phyloP scores from a whole-genome alignment of 805 yeast species.

The Yarrowia hollandica region DNA sequence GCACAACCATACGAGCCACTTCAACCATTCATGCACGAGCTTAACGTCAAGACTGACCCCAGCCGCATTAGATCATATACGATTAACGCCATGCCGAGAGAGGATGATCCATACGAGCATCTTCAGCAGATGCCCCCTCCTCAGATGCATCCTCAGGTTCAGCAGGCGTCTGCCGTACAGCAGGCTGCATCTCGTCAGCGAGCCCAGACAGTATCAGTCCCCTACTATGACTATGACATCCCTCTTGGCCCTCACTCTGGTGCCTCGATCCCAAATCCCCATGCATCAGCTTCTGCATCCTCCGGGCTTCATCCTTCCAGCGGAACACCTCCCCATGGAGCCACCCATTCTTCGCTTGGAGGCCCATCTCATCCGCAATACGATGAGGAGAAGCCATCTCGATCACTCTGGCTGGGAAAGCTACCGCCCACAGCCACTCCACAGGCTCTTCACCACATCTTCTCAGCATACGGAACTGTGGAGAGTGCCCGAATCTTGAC shows the following conservation, averaged over 20 bases:
- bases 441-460: constrained; percentile 59
- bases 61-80: constrained; percentile 40
- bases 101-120: constrained; percentile 21
- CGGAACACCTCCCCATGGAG: constrained; percentile 14
- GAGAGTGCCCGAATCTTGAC: constrained; percentile 61
- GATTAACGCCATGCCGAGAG: constrained; percentile 34
- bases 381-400: constrained; percentile 55
- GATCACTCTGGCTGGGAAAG: constrained; percentile 74
- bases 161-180: constrained; percentile 20
- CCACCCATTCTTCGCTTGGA: not conserved
- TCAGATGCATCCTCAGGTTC: constrained; percentile 27
- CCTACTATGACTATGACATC: constrained; percentile 21
- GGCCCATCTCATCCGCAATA: constrained; percentile 18
- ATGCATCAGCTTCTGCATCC: constrained; percentile 18
- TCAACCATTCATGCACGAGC: constrained; percentile 38
- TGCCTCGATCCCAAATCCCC: not conserved
- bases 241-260: constrained; percentile 7
- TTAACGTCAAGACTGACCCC: constrained; percentile 40
- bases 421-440: constrained; percentile 62
- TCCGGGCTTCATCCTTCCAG: constrained; percentile 3
- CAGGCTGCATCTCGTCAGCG: constrained; percentile 18
- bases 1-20: constrained; percentile 37
- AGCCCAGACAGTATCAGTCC: constrained; percentile 22
- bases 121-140: constrained; percentile 21
- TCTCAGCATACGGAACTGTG: constrained; percentile 62